Evolutionary conservation across 1,284 basidiomycete genomes (phyloP), one percentile per base, ranked within the genome.

Genomic region (Cryptococcus floricola): DNA sequence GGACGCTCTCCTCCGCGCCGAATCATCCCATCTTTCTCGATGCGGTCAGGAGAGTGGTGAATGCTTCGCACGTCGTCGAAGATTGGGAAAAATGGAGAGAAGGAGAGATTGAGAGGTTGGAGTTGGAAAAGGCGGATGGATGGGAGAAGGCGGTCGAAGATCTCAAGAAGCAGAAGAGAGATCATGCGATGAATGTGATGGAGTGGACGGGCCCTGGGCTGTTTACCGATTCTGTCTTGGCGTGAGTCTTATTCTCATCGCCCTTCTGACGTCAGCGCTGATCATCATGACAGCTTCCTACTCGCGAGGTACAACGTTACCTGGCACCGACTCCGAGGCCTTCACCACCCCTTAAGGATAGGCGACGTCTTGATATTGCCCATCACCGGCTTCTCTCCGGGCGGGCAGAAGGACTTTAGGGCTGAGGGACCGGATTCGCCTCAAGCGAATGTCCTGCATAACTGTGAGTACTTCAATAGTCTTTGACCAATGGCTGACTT

Each of bases 1-100:
- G 77, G 77, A 76, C 77, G 3, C 60, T 79, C 39, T 66, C 66
- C 2, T 59, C 61, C 12, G 64, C 74, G 5, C 73, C 77, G 2
- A 52, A 66, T 37, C 78, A 79, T 58, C 78, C 77, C 2, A 73
- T 78, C 41, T 66, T 74, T 47, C 56, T 78, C 39, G 78, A 78
- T 53, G 69, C 69, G 10, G 67, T 70, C 1, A 58, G 74, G 18
- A 65, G 77, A 23, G 67, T 79, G 12, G 67, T 75, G 48, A 70
- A 73, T 43, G 58, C 61, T 14, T 70, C 75, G 5, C 58, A 58
- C 4, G 60, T 68, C 12, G 63, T 71, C 2, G 55, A 64, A 44
- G 59, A 53, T 3, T 71, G 68, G 65, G 65, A 69, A 31, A 54
- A 53, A 27, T 59, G 54, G 58, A 52, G 56, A 23, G 43, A 31